phyloP scores from a whole-genome alignment of 2,329 filamentous ascomycete species.

The Blastomyces silverae region DNA sequence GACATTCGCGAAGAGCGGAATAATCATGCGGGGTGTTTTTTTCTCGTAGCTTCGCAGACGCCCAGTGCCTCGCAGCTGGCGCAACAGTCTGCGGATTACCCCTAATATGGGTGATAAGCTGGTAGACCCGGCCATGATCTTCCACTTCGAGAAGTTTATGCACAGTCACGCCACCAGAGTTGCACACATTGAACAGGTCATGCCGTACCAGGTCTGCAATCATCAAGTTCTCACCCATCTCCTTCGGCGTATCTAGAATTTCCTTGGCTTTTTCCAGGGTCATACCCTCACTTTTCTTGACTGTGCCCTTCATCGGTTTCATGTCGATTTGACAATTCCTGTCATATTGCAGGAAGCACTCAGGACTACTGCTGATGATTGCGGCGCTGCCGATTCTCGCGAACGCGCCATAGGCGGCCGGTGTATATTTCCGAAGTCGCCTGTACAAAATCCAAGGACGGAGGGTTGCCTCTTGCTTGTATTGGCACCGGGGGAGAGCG shows the following conservation, averaged over 20 bases:
- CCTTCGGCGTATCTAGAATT: conserved; percentile 74
- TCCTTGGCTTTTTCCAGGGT: conserved; percentile 64
- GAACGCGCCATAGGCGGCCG: conserved; percentile 78
- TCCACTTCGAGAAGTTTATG: conserved; percentile 80
- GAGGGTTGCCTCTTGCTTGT: conserved; percentile 25
- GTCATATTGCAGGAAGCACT: conserved; percentile 73
- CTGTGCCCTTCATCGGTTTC: conserved; percentile 93
- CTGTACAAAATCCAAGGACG: conserved; percentile 66
- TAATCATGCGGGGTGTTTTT: conserved; percentile 46
- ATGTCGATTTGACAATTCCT: conserved; percentile 49
- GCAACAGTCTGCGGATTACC: conserved; percentile 41
- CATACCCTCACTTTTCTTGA: conserved; percentile 64
- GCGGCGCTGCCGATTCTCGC: conserved; percentile 63
- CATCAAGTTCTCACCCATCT: conserved; percentile 95
- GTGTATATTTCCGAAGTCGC: conserved; percentile 62
- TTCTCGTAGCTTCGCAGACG: neutral
- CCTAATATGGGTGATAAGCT: conserved; percentile 84
- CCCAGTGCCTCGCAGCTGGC: conserved; percentile 17
- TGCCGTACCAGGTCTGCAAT: conserved; percentile 92
- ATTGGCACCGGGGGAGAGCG: conserved; percentile 32
- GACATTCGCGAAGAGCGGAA: conserved; percentile 66
- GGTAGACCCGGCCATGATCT: conserved; percentile 83
- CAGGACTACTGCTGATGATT: conserved; percentile 75
- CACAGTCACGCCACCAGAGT: conserved; percentile 64
- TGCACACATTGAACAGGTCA: conserved; percentile 78